Base-by-base conservation (phyloP, 495 filamentous ascomycete genomes). In the Astrocystis sublimbata region DNA sequence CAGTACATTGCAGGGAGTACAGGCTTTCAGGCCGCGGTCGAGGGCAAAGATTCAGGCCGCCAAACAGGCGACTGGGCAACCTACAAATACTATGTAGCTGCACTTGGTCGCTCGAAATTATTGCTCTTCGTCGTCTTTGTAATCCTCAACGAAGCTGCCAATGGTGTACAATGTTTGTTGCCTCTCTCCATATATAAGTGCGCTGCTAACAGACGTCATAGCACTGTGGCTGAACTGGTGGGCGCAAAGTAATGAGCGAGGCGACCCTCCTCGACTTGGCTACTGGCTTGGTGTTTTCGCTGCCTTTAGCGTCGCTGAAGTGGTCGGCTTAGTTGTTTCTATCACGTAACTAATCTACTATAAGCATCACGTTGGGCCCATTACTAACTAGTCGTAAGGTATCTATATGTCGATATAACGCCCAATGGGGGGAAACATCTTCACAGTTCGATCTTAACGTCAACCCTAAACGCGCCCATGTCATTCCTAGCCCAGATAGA, bases 191-290 rank as follows among this genome's bases (percentile, higher is more conserved):
- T 12, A 8, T 2, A 5, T 15, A 47, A 10, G 38, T 6, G 5
- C 41, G 26, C n/a, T 17, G 38, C 19, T 59, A 6, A 46, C 30
- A 47, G 5, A 6, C n/a, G 4, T 42, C 45, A 36, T 61, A 61
- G 69, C 64, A 17, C 58, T 75, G n/a, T 74, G 74, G 74, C 66
- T 76, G 17, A 72, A 65, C 43, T 75, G 65, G 61, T 76, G 74
- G 74, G 60, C 63, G 26, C 65, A 71, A 30, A 69, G 61, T 41
- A 55, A 65, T 43, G 31, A 56, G 12, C 23, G 24, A 43, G 53
- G 53, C 19, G 53, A 31, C 10, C 53, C 53, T 51, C 21, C 58
- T 12, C 46, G 41, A 4, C 38, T 60, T 6, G 65, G 60, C 9
- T 72, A 69, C 56, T 76, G 70, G 45, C 61, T 65, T 4, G 72